A percentile compares a stretch with the other conserved stretches of the same genome.
Evolutionary conservation across 2,329 filamentous ascomycete genomes (phyloP).

Genomic region (Graphilbum sp.): DNA sequence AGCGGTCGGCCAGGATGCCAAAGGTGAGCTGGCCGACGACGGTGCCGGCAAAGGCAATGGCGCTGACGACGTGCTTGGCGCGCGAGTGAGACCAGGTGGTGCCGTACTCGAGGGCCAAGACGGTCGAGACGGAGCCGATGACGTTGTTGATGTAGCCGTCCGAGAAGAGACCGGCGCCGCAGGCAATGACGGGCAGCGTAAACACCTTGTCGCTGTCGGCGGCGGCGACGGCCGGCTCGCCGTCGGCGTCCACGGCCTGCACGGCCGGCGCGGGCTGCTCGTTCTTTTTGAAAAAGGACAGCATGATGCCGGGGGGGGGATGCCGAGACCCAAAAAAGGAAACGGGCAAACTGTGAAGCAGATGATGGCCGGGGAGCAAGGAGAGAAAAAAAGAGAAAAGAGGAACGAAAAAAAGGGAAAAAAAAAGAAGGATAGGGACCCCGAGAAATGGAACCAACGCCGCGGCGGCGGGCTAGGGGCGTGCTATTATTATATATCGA

Average conservation of each 20-base stretch:
- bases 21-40: slow-evolving; percentile 66
- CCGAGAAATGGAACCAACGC: not conserved
- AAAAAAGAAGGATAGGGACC: not conserved
- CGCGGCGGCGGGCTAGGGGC: too few species aligned
- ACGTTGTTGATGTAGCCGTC: slow-evolving; percentile 90
- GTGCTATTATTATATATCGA: too few species aligned
- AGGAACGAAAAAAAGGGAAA: not conserved
- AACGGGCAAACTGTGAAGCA: not conserved
- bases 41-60: slow-evolving; percentile 76
- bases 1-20: slow-evolving; percentile 68
- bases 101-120: slow-evolving; percentile 53
- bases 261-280: slow-evolving; percentile 1
- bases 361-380: not conserved
- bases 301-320: slow-evolving; percentile 2
- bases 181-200: slow-evolving; percentile 60
- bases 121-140: slow-evolving; percentile 74
- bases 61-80: slow-evolving; percentile 58
- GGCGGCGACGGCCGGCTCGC: not conserved
- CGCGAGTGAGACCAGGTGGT: slow-evolving; percentile 49
- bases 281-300: slow-evolving; percentile 3
- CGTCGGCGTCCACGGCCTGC: not conserved
- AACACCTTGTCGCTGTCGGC: slow-evolving; percentile 1
- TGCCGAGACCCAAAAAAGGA: not conserved
- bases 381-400: not conserved
- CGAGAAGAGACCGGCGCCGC: slow-evolving; percentile 77